Evolutionary conservation across 2,329 filamentous ascomycete genomes (phyloP), one percentile per base, ranked within the genome.

Genomic region (Chaetothyriales sp.): DNA sequence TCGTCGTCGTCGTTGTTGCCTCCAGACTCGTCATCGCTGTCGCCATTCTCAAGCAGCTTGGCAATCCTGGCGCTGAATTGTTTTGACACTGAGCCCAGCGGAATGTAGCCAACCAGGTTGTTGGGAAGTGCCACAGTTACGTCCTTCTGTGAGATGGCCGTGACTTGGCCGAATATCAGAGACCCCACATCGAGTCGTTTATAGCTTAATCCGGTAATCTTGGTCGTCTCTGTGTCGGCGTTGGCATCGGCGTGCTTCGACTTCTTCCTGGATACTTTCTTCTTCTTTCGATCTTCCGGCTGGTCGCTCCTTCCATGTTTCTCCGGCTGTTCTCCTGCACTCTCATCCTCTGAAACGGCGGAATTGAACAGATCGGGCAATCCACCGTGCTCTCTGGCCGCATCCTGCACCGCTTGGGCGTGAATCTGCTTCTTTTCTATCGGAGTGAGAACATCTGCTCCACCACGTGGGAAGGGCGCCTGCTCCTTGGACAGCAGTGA

Each of bases 351-450:
- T 40, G 33, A 15, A 40, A 48, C 46, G 43, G 67, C 66, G 44
- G 62, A 57, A 25, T 49, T 51, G 40, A 60, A 60, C 3, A 61
- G 49, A 33, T 60, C 56, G 9, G 50, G 28, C 8, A 48, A n/a
- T 10, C 45, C 43, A 33, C 78, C 79, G 61, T 94, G 83, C 69
- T 97, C 92, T 65, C 90, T 92, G 43, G 94, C 73, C 43, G 89
- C 92, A 73, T 98, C 92, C 61, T 85, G 83, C 64, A 86, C 92
- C 46, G 92, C 92, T 69, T 97, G 85, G 53, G 94, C 83, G 63
- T 92, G 85, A 57, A 98, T 97, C 69, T 97, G 88, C 71, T 95
- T 95, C 66, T 94, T 86, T 67, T 98, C 92, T 49, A 98, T 74
- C 18, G 92, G 89, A 1, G 92, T 95, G 65, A 98, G 73, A 49